These are phyloP conservation scores for Phytophthora agathidicida DNA, from an alignment of 352 stramenopile genomes.

Conservation along the genomic window DNA sequence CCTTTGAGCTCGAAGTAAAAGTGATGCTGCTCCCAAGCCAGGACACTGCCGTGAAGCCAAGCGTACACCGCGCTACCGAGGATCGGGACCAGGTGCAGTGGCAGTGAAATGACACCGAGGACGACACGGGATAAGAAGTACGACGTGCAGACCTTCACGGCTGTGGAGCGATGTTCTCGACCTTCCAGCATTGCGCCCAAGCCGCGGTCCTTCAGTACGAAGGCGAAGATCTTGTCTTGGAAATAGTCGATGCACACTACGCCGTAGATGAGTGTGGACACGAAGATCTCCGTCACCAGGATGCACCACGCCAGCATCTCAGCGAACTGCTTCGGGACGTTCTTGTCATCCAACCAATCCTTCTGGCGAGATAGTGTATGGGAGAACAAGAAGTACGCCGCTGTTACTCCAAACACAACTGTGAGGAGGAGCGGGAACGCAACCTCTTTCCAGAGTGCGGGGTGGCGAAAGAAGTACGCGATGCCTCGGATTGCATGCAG, in stretches of 20 bases:
- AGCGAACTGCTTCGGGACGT: slow-evolving; percentile 39
- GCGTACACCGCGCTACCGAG: slow-evolving; percentile 49
- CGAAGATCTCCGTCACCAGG: slow-evolving; percentile 52
- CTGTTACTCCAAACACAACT: slow-evolving; percentile 35
- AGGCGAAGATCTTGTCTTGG: slow-evolving; percentile 53
- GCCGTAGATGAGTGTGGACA: slow-evolving; percentile 52
- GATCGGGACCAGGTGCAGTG: slow-evolving; percentile 56
- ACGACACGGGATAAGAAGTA: slow-evolving; percentile 38
- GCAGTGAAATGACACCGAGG: slow-evolving; percentile 44
- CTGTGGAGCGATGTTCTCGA: slow-evolving; percentile 28
- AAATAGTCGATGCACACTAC: slow-evolving; percentile 45
- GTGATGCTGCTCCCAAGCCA: slow-evolving; percentile 56
- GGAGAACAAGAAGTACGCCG: slow-evolving; percentile 45
- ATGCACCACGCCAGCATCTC: slow-evolving; percentile 51
- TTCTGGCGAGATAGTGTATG: slow-evolving; percentile 37
- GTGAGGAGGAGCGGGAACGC: slow-evolving; percentile 50
- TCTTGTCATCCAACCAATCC: slow-evolving; percentile 35
- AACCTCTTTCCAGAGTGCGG: slow-evolving; percentile 43
- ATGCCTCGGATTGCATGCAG: slow-evolving; percentile 41
- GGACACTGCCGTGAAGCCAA: slow-evolving; percentile 50
- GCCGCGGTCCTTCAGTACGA: slow-evolving; percentile 41
- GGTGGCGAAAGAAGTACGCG: slow-evolving; percentile 49
- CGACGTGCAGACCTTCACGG: slow-evolving; percentile 41
- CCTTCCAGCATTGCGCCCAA: slow-evolving; percentile 26
- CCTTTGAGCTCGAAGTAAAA: slow-evolving; percentile 63